Evolutionary conservation across 169 alveolate genomes (phyloP).

Genomic region (Toxoplasma gondii): DNA sequence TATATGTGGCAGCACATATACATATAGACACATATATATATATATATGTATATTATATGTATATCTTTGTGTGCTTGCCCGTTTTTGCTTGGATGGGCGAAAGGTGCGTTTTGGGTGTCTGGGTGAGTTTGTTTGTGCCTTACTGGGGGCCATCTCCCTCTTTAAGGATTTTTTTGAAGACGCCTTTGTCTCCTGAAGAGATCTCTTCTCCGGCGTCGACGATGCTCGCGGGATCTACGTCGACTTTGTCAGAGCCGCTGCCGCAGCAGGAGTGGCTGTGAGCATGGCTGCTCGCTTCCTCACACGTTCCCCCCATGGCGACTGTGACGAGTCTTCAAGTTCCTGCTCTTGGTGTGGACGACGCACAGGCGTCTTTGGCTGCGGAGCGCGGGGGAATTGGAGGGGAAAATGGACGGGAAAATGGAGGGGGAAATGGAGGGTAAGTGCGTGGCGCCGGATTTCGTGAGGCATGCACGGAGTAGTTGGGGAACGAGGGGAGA

Average conservation of each 20-base stretch:
- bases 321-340: too few relatives aligned
- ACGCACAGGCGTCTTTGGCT: too few relatives aligned
- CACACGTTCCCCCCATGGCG: too few relatives aligned
- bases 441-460: too few relatives aligned
- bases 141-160: conserved; percentile 36
- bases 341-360: too few relatives aligned
- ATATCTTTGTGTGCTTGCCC: too few relatives aligned
- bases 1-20: not conserved
- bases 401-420: too few relatives aligned
- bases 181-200: conserved; percentile 18
- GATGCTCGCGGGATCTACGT: not conserved
- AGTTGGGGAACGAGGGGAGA: too few relatives aligned
- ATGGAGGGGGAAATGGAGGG: too few relatives aligned
- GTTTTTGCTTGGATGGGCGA: not conserved
- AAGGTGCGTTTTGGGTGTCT: not conserved
- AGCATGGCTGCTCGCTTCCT: too few relatives aligned
- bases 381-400: too few relatives aligned
- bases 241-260: not conserved
- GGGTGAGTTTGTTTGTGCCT: not conserved
- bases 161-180: not conserved
- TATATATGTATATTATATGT: not conserved
- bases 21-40: not conserved
- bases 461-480: too few relatives aligned
- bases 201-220: conserved; percentile 28
- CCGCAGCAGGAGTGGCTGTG: not conserved